Evolutionary conservation across 495 filamentous ascomycete species (phyloP), one percentile per base, ranked within the genome.

Genomic region (Penicillium cinerascens): DNA sequence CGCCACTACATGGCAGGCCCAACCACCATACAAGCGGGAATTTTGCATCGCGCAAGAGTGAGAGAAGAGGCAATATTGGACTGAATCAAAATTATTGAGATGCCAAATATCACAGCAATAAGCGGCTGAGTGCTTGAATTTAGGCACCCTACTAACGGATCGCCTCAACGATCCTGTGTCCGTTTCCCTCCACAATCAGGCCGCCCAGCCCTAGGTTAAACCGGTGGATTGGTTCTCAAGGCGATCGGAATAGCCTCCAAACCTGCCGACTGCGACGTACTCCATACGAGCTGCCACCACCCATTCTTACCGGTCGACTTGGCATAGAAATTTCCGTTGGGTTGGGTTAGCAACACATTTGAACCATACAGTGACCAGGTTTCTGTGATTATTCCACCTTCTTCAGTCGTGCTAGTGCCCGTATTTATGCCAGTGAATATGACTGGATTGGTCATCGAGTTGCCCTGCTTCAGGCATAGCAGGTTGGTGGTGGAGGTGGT

Each of bases 231-330:
- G 10, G 29, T 33, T 33, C 27, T 65, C 43, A 70, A 37, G 21
- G 52, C 57, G 36, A 72, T 47, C 7, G 60, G 33, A 15, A 65
- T 48, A 8, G 53, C 45, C n/a, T 49, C 62, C 11, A 60, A 47
- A 27, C 27, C 40, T n/a, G 52, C 44, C 6, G 59, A 51, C 20
- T 57, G 54, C n/a, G 64, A 64, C 6, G 52, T 53, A 52, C 71
- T 72, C 67, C 65, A 72, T 23, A 58, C 46, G 33, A 73, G 52
- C n/a, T 42, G 37, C 58, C 63, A 73, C 50, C 64, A 36, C 8
- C 52, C 54, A 17, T 59, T 58, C 11, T 59, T 4, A 17, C 39
- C 44, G 15, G 64, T 40, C 22, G 50, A 18, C 20, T 49, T 33
- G n/a, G 45, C 52, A 17, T 54, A 54, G 22, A 54, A 54, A n/a